phyloP scores from a whole-genome alignment of 2,329 filamentous ascomycete species.

The Chlorencoelia australis region DNA sequence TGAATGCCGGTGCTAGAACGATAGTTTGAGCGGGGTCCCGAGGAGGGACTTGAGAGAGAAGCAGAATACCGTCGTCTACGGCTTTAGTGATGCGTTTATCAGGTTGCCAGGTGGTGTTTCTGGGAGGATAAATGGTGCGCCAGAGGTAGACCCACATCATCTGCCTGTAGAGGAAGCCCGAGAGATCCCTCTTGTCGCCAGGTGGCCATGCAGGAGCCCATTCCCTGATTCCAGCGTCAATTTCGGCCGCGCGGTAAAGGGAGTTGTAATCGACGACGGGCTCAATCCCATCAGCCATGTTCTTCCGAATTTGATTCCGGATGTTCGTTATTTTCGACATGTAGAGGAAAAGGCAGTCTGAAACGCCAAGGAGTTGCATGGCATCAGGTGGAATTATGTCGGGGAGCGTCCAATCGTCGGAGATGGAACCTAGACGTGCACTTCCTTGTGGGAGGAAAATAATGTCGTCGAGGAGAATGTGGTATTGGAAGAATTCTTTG shows the following conservation, averaged over 20 bases:
- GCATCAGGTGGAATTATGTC: constrained; percentile 19
- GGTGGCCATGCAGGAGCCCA: constrained; percentile 59
- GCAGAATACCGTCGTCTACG: constrained; percentile 45
- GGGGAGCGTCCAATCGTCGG: constrained; percentile 20
- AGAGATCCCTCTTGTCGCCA: constrained; percentile 46
- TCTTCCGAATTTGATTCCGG: constrained; percentile 60
- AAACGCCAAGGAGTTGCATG: constrained; percentile 61
- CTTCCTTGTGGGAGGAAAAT: constrained; percentile 35
- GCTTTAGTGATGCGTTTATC: constrained; percentile 43
- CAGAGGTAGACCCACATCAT: constrained; percentile 58
- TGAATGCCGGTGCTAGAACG: constrained; percentile 48
- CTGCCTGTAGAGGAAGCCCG: constrained; percentile 51
- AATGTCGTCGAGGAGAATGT: constrained; percentile 56
- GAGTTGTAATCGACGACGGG: constrained; percentile 65
- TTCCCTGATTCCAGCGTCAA: constrained; percentile 62
- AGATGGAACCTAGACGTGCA: constrained; percentile 19
- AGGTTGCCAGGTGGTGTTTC: constrained; percentile 23
- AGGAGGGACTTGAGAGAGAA: constrained; percentile 45
- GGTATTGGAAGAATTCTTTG: constrained; percentile 75
- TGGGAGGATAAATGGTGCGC: constrained; percentile 49
- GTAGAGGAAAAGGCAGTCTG: constrained; percentile 70
- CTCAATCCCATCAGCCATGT: constrained; percentile 51
- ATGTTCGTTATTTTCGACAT: constrained; percentile 72
- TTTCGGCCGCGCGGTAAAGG: constrained; percentile 61
- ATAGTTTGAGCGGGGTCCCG: constrained; percentile 50